These are phyloP conservation scores for Calonectria leucothoes DNA, from an alignment of 2,329 filamentous ascomycete genomes.

Conservation along the genomic window DNA sequence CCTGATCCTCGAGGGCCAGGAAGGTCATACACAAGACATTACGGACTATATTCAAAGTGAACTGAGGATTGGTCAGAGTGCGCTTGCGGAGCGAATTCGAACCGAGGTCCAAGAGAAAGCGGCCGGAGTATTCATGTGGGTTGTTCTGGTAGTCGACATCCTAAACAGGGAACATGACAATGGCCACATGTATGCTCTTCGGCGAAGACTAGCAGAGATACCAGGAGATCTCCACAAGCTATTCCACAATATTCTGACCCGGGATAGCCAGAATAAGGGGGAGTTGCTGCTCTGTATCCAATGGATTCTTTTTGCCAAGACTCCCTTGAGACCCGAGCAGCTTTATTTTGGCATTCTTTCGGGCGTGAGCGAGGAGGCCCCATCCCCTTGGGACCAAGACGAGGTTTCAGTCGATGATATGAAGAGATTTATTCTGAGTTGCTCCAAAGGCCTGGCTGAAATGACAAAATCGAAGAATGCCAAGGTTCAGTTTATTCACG, in stretches of 20 bases:
- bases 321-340: slow-evolving; percentile 56
- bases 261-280: slow-evolving; percentile 56
- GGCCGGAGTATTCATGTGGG: slow-evolving; percentile 57
- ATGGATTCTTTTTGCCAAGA: slow-evolving; percentile 63
- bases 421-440: neutral
- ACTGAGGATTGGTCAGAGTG: slow-evolving; percentile 13
- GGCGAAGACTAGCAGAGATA: slow-evolving; percentile 46
- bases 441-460: neutral
- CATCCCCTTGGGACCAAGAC: neutral
- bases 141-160: slow-evolving; percentile 52
- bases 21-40: slow-evolving; percentile 42
- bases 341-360: slow-evolving; percentile 50
- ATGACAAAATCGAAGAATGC: neutral
- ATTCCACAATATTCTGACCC: slow-evolving; percentile 62
- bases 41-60: slow-evolving; percentile 28
- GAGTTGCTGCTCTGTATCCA: slow-evolving; percentile 58
- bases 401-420: neutral
- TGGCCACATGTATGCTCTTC: slow-evolving; percentile 41
- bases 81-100: slow-evolving; percentile 9
- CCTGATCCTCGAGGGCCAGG: slow-evolving; percentile 41
- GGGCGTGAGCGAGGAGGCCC: neutral
- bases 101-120: slow-evolving; percentile 50
- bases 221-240: slow-evolving; percentile 56
- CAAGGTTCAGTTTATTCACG: neutral
- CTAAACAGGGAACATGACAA: slow-evolving; percentile 48